Evolutionary conservation across 2,329 filamentous ascomycete genomes (phyloP), one percentile per base, ranked within the genome.

Genomic region (Fusarium subglutinans): DNA sequence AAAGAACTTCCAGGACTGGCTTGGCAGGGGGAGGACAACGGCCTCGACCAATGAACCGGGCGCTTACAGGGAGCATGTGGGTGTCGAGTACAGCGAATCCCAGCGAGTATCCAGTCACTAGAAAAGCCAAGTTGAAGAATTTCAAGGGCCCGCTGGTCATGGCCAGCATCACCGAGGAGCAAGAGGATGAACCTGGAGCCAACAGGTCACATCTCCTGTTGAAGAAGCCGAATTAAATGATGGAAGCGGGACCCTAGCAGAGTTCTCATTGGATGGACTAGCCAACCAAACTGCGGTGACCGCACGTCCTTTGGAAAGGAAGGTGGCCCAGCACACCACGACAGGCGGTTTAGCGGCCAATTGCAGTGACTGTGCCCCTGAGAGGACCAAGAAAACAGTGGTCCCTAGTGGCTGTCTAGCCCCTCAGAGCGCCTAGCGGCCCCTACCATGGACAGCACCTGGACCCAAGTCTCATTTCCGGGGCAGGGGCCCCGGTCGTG

Each of bases 391-490:
- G 58, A 41, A 70, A 75, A 75, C 54, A 68, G 63, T 72, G 69
- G 64, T 37, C 51, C 35, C 67, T 63, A 70, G 75, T 63, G 61
- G 26, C 66, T 61, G 54, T 63, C 41, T 66, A 75, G 63, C 69
- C 55, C 33, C 54, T 66, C 60, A 72, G 45, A 74, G 71, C 71
- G 71, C 71, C 71, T 72, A 72, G 70, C 48, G 66, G 58, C 63
- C 54, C 69, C 37, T 72, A 57, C 50, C 44, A 64, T 38, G 43
- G 43, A 68, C 65, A 51, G 24, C 56, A 38, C 71, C 73, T 76
- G 57, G 70, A 38, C 55, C 66, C 33, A 37, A 51, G 73, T 63
- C 64, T 76, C 76, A 78, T 78, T 78, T 78, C 76, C 74, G 72
- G 67, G 72, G 62, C 37, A 45, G 51, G 65, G 40, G 43, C 47